Evolutionary conservation across 2,329 filamentous ascomycete genomes (phyloP).

Genomic region (Xylariales sp.): DNA sequence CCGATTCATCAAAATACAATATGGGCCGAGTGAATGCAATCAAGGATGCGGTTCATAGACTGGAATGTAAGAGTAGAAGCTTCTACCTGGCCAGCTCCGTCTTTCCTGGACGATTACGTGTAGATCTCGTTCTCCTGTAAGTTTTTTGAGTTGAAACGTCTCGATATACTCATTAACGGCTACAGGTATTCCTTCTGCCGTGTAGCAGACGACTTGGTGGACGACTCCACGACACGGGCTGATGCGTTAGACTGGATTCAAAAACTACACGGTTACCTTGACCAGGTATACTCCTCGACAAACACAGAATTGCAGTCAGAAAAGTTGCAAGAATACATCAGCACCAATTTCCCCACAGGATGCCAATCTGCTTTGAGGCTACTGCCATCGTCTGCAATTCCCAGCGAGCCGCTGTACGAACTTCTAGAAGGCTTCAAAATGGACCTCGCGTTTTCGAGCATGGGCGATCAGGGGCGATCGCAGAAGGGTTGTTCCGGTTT

Average conservation of each 20-base stretch:
- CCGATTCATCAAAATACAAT: conserved; percentile 47
- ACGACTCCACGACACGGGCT: conserved; percentile 49
- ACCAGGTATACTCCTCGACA: conserved; percentile 40
- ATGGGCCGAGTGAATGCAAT: conserved; percentile 53
- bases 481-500: conserved; percentile 23
- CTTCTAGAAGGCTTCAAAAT: conserved; percentile 66
- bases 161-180: conserved; percentile 8
- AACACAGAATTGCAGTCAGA: conserved; percentile 18
- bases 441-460: conserved; percentile 52
- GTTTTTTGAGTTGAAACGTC: conserved; percentile 13
- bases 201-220: conserved; percentile 69
- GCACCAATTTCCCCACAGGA: conserved; percentile 45
- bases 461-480: conserved; percentile 2
- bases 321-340: conserved; percentile 29
- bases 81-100: conserved; percentile 69
- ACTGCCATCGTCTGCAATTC: conserved; percentile 53
- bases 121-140: conserved; percentile 62
- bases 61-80: conserved; percentile 64
- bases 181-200: conserved; percentile 68
- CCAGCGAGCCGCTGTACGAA: conserved; percentile 55
- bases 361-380: conserved; percentile 52
- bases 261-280: conserved; percentile 53
- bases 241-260: conserved; percentile 56
- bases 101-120: conserved; percentile 63
- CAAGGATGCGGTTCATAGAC: conserved; percentile 50